Conservation (phyloP, 805 yeast genomes). For the Saccharomyces eubayanus region DNA sequence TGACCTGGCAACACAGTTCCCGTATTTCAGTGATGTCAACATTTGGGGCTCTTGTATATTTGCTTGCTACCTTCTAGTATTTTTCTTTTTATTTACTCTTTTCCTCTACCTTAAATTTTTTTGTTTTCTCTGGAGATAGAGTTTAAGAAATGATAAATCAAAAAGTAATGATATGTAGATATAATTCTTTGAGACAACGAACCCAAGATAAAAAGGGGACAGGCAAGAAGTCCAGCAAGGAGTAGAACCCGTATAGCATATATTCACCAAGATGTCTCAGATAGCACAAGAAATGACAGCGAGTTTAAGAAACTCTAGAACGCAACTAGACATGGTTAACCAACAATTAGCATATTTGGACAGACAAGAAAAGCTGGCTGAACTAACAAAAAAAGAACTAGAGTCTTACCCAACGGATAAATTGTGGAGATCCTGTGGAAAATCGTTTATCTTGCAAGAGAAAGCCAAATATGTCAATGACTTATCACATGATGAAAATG, state of each 20-base stretch:
- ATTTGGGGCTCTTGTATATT: neutral
- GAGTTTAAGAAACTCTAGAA: conserved; percentile 21
- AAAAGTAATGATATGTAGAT: neutral
- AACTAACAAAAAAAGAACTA: conserved; percentile 51
- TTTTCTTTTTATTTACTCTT: neutral
- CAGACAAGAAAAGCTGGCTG: conserved; percentile 39
- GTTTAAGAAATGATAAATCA: neutral
- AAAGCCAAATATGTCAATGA: conserved; percentile 39
- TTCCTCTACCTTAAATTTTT: neutral
- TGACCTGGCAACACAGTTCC: neutral
- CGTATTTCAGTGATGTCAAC: neutral
- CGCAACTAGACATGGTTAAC: conserved; percentile 25
- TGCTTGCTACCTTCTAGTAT: neutral
- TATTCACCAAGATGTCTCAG: neutral
- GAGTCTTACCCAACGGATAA: conserved; percentile 38
- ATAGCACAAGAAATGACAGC: conserved; percentile 18
- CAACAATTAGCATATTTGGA: conserved; percentile 25
- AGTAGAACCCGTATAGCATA: neutral
- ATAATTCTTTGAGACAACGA: neutral
- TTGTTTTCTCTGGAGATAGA: neutral
- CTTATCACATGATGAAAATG: conserved; percentile 44
- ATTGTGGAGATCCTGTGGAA: conserved; percentile 85
- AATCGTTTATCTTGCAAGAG: conserved; percentile 46
- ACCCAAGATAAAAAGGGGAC: neutral
- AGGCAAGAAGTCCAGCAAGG: neutral